Base-by-base conservation (phyloP, 257 asterid species). In the Paulownia fortunei region DNA sequence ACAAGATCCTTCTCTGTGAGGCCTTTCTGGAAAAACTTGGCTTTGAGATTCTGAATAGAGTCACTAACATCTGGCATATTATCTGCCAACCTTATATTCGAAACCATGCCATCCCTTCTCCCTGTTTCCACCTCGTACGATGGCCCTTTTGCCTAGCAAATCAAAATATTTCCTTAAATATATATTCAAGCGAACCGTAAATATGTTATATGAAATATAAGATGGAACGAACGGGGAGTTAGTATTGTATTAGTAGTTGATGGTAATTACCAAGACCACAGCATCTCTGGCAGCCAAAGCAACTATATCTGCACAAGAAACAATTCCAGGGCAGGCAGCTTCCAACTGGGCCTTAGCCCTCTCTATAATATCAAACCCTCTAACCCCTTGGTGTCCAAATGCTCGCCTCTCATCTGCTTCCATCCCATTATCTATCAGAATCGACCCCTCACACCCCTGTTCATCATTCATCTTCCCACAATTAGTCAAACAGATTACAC, bases 221-320 rank as follows among this genome's bases (percentile, higher is more conserved):
- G n/a, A n/a, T n/a, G n/a, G n/a, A n/a, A n/a, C n/a, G n/a, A n/a
- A n/a, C n/a, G n/a, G n/a, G n/a, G n/a, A n/a, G n/a, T n/a, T n/a
- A n/a, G n/a, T n/a, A n/a, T n/a, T n/a, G n/a, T n/a, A n/a, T n/a
- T n/a, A n/a, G n/a, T n/a, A n/a, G n/a, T n/a, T n/a, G n/a, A n/a
- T n/a, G n/a, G n/a, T n/a, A 76, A 11, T 19, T 82, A 92, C 98
- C 90, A 89, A 49, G 59, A 65, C 65, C 30, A 94, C 85, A 19
- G 97, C 97, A 79, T 94, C 98, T 81, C 97, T 82, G 0, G 98
- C 98, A 7, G 97, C 97, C 83, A 94, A 24, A 58, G 98, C 93
- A 0, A 94, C 88, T 1, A 94, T 88, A 55, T 94, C 97, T 0
- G 98, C 87, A 71, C 98, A 94, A 37, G 98, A 94, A 15, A 94